Evolutionary conservation across 768 basidiomycete species (phyloP).

Genomic region (Russula olivacea): DNA sequence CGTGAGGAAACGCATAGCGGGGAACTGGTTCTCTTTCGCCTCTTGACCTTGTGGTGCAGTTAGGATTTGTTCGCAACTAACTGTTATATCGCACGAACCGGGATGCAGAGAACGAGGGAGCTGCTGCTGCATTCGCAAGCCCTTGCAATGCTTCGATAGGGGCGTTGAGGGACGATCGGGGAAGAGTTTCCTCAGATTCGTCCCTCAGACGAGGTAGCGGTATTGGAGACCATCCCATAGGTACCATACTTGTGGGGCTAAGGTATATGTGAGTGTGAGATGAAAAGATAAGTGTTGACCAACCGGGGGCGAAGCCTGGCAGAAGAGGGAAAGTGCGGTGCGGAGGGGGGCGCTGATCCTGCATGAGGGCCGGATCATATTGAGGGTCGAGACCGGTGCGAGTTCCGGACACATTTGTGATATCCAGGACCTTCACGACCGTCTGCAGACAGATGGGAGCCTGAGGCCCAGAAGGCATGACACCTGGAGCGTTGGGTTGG

Average conservation of each 20-base stretch:
- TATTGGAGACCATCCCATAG: slow-evolving; percentile 83
- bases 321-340: slow-evolving; percentile 67
- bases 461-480: slow-evolving; percentile 29
- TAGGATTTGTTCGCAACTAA: too few relatives aligned
- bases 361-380: slow-evolving; percentile 29
- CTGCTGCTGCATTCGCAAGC: slow-evolving; percentile 90
- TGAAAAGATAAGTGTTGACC: slow-evolving; percentile 29
- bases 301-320: slow-evolving; percentile 88
- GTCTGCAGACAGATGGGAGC: slow-evolving; percentile 23
- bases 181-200: slow-evolving; percentile 85
- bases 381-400: slow-evolving; percentile 29
- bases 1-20: too few relatives aligned
- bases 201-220: slow-evolving; percentile 83
- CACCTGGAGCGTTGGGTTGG: slow-evolving; percentile 30
- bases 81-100: slow-evolving; percentile 46
- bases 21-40: slow-evolving; percentile 78
- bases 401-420: slow-evolving; percentile 25
- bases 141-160: slow-evolving; percentile 94
- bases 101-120: slow-evolving; percentile 56
- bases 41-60: slow-evolving; percentile 64
- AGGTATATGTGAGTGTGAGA: slow-evolving; percentile 24
- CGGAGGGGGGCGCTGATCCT: slow-evolving; percentile 30
- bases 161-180: slow-evolving; percentile 77
- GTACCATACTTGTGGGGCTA: slow-evolving; percentile 88
- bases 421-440: slow-evolving; percentile 25